Evolutionary conservation across 2,329 filamentous ascomycete genomes (phyloP).

Genomic region (Diplodia corticola): DNA sequence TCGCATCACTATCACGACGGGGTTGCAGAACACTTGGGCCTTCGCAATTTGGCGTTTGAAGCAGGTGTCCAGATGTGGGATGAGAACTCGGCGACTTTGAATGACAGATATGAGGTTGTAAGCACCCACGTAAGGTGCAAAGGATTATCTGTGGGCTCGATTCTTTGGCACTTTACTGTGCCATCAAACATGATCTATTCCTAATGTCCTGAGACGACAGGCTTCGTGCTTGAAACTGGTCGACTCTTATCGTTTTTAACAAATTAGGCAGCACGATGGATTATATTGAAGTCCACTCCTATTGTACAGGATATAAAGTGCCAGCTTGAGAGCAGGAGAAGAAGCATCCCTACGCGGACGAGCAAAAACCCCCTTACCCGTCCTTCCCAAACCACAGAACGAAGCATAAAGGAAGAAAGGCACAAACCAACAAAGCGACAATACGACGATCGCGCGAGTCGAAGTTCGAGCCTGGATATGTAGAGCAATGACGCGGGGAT

Average conservation of each 20-base stretch:
- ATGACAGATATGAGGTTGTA: no score
- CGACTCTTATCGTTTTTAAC: background rate
- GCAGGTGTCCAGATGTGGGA: no score
- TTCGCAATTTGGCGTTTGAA: no score
- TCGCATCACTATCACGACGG: no score
- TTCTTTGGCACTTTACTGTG: no score
- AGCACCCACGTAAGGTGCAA: no score
- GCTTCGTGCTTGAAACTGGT: background rate
- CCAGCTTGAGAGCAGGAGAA: background rate
- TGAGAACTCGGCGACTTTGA: no score
- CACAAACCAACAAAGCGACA: background rate
- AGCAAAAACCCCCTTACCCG: background rate
- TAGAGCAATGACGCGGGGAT: background rate
- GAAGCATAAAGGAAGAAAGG: background rate
- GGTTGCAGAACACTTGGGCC: no score
- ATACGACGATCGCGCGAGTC: background rate
- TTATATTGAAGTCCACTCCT: background rate
- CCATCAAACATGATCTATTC: no score
- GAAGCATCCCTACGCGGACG: background rate
- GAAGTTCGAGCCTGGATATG: background rate
- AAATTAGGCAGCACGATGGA: background rate
- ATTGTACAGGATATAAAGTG: slow-evolving; percentile 13
- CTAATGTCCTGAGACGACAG: background rate
- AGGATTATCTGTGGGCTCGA: no score
- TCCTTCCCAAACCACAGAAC: background rate